Percentiles rank a stretch among this genome's conserved stretches.
Evolutionary conservation across 768 basidiomycete species (phyloP).

Genomic region (Phaffia australis): DNA sequence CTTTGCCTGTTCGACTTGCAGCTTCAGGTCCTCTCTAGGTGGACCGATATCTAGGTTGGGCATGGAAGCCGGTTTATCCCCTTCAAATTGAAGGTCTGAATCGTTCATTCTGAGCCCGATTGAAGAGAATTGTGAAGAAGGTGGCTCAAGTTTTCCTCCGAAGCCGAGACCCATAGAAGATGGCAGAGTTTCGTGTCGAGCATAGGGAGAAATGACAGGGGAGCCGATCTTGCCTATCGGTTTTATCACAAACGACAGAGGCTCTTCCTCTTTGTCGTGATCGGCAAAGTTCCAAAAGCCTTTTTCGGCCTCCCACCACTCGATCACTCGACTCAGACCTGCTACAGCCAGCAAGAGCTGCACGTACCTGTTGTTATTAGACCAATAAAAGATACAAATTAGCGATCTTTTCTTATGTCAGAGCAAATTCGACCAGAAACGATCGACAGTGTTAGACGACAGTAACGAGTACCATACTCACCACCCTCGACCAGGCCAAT

Average conservation of each 20-base stretch:
- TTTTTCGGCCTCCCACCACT: slow-evolving; percentile 99
- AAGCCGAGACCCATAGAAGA: slow-evolving; percentile 20
- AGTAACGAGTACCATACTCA: not conserved
- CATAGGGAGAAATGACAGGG: slow-evolving; percentile 24
- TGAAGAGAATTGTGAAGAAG: slow-evolving; percentile 5
- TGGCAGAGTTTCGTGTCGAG: slow-evolving; percentile 10
- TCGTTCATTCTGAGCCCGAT: slow-evolving; percentile 10
- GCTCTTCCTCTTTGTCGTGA: slow-evolving; percentile 61
- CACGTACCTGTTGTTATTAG: slow-evolving; percentile 49
- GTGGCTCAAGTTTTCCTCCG: not conserved
- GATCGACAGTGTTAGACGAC: not conserved
- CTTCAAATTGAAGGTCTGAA: slow-evolving; percentile 8
- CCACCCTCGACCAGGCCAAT: slow-evolving; percentile 97
- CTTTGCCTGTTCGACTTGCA: slow-evolving; percentile 89
- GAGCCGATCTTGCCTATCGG: slow-evolving; percentile 52
- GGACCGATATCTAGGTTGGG: slow-evolving; percentile 31
- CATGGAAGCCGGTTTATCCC: slow-evolving; percentile 10
- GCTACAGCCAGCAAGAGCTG: slow-evolving; percentile 91
- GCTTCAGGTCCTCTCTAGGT: slow-evolving; percentile 73
- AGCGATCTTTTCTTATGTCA: not conserved
- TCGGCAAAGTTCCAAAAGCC: slow-evolving; percentile 99
- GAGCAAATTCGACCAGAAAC: not conserved
- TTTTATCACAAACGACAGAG: slow-evolving; percentile 85
- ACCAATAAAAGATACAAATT: not conserved
- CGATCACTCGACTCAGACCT: slow-evolving; percentile 87